phyloP scores from a whole-genome alignment of 257 asterid species.

The Nemophila menziesii region DNA sequence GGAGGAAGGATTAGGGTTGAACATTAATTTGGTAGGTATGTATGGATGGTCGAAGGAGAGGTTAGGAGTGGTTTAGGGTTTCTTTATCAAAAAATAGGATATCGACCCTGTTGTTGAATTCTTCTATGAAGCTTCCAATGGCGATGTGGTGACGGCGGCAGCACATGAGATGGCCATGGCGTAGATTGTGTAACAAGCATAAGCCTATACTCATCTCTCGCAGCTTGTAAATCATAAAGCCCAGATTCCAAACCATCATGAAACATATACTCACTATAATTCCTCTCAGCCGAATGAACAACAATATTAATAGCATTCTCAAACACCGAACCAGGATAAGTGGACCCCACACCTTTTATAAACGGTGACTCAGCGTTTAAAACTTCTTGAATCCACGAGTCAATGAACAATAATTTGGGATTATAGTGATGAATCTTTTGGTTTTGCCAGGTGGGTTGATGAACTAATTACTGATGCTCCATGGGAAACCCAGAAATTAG shows the following conservation, averaged over 20 bases:
- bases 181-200: constrained; percentile 64
- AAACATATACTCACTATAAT: constrained; percentile 59
- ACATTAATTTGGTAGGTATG: constrained; percentile 73
- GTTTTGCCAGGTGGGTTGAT: too few relatives aligned
- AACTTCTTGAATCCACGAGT: constrained; percentile 91
- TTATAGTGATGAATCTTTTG: too few relatives aligned
- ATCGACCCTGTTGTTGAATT: constrained; percentile 61
- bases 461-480: too few relatives aligned
- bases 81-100: constrained; percentile 61
- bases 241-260: constrained; percentile 78
- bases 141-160: constrained; percentile 30
- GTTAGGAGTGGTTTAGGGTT: constrained; percentile 34
- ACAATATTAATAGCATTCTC: constrained; percentile 78
- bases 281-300: constrained; percentile 54
- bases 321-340: constrained; percentile 67
- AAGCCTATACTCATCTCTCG: constrained; percentile 79
- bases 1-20: constrained; percentile 49
- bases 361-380: constrained; percentile 50
- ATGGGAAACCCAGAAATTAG: too few relatives aligned
- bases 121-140: constrained; percentile 67
- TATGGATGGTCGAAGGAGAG: constrained; percentile 81
- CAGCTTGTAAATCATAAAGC: constrained; percentile 81
- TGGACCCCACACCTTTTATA: constrained; percentile 34
- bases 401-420: too few relatives aligned
- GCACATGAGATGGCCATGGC: constrained; percentile 60